Base-by-base conservation (phyloP, 2,329 filamentous ascomycete genomes). In the Emmonsia crescens region DNA sequence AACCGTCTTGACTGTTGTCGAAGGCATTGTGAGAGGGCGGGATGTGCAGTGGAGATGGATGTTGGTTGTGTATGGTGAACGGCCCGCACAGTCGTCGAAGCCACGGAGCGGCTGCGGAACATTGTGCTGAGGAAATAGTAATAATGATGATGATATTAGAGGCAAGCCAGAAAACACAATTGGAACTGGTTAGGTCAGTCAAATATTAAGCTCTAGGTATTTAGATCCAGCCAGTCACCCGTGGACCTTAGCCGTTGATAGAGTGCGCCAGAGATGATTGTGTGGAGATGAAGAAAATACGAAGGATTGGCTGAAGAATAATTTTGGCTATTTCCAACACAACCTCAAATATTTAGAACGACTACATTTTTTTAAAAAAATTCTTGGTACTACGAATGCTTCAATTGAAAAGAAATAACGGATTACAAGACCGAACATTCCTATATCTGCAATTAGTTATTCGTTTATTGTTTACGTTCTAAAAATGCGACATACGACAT, bases 91-190 rank as follows among this genome's bases (percentile, higher is more conserved):
- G 63, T 59, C n/a, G 48, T 62, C 19, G 64, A 60, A 24, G 60
- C 38, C 29, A 61, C 49, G 44, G 60, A 42, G 29, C 61, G 64
- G 36, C 61, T 59, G 5, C 58, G 52, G 54, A 64, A 62, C 63
- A 66, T 66, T 33, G 21, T 58, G 51, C 29, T 51, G 48, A 16
- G 9, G 14, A 16, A 51, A 33, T 12, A 52, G 21, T 2, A 52
- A 33, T 33, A 16, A 10, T 52, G 6, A 36, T 19, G 29, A 33
- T 31, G 29, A 33, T 3, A 19, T 33, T 31, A 12, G 16, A n/a
- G 16, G 14, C 29, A 52, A n/a, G 6, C 27, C 27, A 19, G 27
- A 29, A 5, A 9, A 12, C 21, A 21, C 21, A 48, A 48, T 48
- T 36, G 19, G 42, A 44, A 46, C 2, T 5, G 5, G 8, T 9